A percentile compares a stretch with the other conserved stretches of the same genome.
Conservation (phyloP, 2,329 filamentous ascomycete genomes). For the Cladosporium sp. region DNA sequence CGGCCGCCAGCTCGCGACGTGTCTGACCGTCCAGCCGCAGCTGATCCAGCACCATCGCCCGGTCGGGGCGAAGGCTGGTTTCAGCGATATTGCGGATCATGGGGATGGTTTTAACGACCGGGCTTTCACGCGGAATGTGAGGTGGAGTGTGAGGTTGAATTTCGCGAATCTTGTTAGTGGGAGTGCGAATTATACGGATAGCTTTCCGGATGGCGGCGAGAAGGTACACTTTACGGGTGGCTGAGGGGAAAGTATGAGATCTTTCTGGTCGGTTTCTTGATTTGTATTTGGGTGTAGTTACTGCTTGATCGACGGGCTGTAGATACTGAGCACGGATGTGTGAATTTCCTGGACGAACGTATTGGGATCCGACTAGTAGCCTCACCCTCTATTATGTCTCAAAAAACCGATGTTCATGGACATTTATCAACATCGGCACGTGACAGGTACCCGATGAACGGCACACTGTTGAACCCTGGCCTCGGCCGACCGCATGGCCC, state of each 20-base stretch:
- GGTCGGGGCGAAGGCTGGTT: constrained; percentile 30
- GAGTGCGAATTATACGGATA: constrained; percentile 26
- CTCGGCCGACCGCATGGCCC: too few species aligned
- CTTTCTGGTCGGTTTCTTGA: too few species aligned
- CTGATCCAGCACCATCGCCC: constrained; percentile 44
- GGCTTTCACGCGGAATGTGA: constrained; percentile 31
- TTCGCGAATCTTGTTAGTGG: constrained; percentile 35
- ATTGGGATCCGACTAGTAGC: too few species aligned
- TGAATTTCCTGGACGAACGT: too few species aligned
- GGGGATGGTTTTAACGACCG: constrained; percentile 27
- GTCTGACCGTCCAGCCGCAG: constrained; percentile 38
- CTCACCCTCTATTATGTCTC: too few species aligned
- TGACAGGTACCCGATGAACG: too few species aligned
- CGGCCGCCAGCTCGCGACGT: constrained; percentile 29
- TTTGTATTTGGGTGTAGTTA: too few species aligned
- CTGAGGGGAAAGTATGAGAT: not conserved
- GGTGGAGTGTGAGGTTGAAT: constrained; percentile 40
- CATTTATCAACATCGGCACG: too few species aligned
- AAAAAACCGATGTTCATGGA: too few species aligned
- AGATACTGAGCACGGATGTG: too few species aligned
- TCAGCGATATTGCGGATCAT: constrained; percentile 36
- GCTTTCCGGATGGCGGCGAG: not conserved
- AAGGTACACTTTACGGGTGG: not conserved
- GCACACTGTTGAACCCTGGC: too few species aligned
- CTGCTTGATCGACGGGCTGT: too few species aligned